These are phyloP conservation scores for Xylaria sp. DNA, from an alignment of 2,329 filamentous ascomycete genomes.

Conservation along the genomic window DNA sequence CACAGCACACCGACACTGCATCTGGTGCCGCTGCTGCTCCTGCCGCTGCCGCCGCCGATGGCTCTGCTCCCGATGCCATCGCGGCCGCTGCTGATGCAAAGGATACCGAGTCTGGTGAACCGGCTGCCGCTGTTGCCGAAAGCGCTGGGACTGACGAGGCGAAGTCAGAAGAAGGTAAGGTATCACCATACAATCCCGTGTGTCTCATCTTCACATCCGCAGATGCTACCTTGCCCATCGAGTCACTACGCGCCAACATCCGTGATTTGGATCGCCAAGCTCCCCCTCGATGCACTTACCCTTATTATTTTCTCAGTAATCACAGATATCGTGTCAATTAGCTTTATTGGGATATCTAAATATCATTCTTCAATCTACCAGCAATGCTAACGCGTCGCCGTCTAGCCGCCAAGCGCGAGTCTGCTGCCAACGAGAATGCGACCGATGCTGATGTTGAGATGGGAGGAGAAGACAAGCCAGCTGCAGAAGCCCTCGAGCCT, in stretches of 20 bases:
- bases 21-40: constrained; percentile 27
- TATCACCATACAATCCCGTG: constrained; percentile 12
- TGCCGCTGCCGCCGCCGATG: constrained; percentile 31
- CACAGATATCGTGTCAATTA: background rate
- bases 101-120: constrained; percentile 39
- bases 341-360: constrained; percentile 11
- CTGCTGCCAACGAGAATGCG: constrained; percentile 40
- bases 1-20: constrained; percentile 44
- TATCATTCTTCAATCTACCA: background rate
- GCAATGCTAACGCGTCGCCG: constrained; percentile 24
- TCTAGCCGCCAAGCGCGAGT: constrained; percentile 31
- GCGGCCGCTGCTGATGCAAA: constrained; percentile 43
- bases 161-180: constrained; percentile 42
- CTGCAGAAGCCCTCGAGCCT: constrained; percentile 42
- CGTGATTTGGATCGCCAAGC: background rate
- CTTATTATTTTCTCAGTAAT: background rate
- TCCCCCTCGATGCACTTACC: constrained; percentile 9
- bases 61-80: constrained; percentile 38
- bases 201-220: constrained; percentile 19
- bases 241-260: constrained; percentile 6
- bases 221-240: constrained; percentile 10
- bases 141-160: constrained; percentile 33
- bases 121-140: constrained; percentile 32
- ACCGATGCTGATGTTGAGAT: constrained; percentile 49
- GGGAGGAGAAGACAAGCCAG: constrained; percentile 47